Percentiles rank a stretch among this genome's conserved stretches.
phyloP scores from a whole-genome alignment of 345 rosid genomes.

The Mallotus nudiflorus region DNA sequence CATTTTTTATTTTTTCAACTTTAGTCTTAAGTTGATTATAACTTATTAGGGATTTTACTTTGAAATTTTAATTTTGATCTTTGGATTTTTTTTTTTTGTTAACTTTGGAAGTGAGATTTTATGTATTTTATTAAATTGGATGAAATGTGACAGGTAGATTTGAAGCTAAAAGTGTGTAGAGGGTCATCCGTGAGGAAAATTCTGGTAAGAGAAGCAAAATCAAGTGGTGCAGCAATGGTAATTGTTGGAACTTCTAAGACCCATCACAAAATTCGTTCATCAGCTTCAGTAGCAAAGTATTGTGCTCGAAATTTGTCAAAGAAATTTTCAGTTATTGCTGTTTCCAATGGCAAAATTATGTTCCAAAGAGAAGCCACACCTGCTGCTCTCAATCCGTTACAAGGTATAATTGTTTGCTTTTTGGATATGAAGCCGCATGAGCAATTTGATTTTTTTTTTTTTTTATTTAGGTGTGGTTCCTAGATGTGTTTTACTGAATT shows the following conservation, averaged over 20 bases:
- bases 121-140: neutral
- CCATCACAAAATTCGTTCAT: constrained; percentile 53
- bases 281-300: constrained; percentile 69
- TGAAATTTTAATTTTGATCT: too few species aligned
- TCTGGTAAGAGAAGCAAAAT: constrained; percentile 73
- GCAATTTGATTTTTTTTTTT: too few species aligned
- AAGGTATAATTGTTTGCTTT: constrained; percentile 31
- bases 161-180: constrained; percentile 82
- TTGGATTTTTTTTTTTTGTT: too few species aligned
- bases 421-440: neutral
- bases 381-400: constrained; percentile 16
- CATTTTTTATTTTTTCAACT: too few species aligned
- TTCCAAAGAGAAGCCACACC: constrained; percentile 66
- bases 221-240: constrained; percentile 54
- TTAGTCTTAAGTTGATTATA: too few species aligned
- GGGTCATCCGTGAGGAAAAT: constrained; percentile 65
- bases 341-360: constrained; percentile 68
- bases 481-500: constrained; percentile 1
- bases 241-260: constrained; percentile 65
- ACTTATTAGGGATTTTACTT: too few species aligned
- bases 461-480: too few species aligned
- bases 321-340: constrained; percentile 60
- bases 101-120: neutral
- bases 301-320: constrained; percentile 72
- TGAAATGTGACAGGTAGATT: constrained; percentile 61